phyloP scores from a whole-genome alignment of 306 rosid species.

The Abrus pulchellus region DNA sequence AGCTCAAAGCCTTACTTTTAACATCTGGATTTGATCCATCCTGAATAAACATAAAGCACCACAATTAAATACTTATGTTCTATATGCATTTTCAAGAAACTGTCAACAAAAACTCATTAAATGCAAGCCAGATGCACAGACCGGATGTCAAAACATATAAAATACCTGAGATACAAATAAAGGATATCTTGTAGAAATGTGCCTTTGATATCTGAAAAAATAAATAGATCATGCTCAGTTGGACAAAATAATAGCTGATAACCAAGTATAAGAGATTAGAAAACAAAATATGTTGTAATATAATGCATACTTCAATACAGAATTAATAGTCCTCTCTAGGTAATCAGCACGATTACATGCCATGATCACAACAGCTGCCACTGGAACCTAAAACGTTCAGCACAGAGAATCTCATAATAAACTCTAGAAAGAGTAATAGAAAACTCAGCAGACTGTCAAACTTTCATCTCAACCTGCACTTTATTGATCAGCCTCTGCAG shows the following conservation, averaged over 20 bases:
- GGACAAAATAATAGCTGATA: constrained; percentile 46
- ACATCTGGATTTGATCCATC: constrained; percentile 84
- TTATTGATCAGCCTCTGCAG: constrained; percentile 71
- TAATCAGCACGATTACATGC: constrained; percentile 99
- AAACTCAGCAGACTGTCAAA: constrained; percentile 40
- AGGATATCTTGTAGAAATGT: constrained; percentile 82
- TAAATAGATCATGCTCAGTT: constrained; percentile 45
- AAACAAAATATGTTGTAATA: constrained; percentile 15
- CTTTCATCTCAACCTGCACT: constrained; percentile 66
- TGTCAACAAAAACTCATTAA: constrained; percentile 29
- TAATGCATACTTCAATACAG: constrained; percentile 78
- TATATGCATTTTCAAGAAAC: constrained; percentile 45
- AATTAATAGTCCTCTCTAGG: constrained; percentile 82
- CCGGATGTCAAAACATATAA: constrained; percentile 43
- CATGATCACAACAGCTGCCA: constrained; percentile 99
- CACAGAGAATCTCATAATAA: constrained; percentile 47
- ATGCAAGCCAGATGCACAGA: neutral
- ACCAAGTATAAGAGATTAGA: constrained; percentile 21
- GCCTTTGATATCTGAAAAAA: constrained; percentile 73
- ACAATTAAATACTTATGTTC: constrained; percentile 34
- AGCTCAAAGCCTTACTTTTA: constrained; percentile 83
- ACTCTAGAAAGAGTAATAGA: constrained; percentile 41
- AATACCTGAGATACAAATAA: constrained; percentile 96
- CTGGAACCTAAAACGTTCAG: constrained; percentile 75
- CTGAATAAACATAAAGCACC: constrained; percentile 54